These are phyloP conservation scores for Inga leiocalycina DNA, from an alignment of 306 rosid species.

Conservation along the genomic window DNA sequence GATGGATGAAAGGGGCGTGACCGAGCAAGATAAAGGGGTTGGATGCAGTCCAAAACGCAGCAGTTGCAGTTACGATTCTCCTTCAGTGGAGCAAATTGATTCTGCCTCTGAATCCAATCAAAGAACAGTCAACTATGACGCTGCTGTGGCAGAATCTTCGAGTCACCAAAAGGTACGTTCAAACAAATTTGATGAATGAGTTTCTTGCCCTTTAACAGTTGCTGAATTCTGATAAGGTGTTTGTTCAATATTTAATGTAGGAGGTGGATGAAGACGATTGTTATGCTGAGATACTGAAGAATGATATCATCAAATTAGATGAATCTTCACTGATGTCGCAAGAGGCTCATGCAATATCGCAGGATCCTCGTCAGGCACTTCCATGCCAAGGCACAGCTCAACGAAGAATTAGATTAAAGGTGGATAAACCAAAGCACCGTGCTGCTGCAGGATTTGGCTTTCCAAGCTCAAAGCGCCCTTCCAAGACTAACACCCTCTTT, in stretches of 20 bases:
- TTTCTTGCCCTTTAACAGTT: background rate
- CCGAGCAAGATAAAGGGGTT: constrained; percentile 58
- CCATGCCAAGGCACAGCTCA: constrained; percentile 70
- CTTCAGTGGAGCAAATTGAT: constrained; percentile 71
- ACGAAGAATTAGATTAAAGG: constrained; percentile 56
- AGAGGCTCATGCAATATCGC: constrained; percentile 38
- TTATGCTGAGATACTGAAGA: constrained; percentile 77
- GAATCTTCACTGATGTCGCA: constrained; percentile 44
- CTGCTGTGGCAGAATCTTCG: constrained; percentile 45
- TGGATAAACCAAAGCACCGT: constrained; percentile 30
- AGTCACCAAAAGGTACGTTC: constrained; percentile 46
- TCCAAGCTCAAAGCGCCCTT: constrained; percentile 36
- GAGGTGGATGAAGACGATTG: constrained; percentile 70
- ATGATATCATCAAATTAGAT: constrained; percentile 79
- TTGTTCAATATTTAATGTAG: constrained; percentile 32
- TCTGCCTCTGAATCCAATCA: constrained; percentile 61
- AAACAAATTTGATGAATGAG: background rate
- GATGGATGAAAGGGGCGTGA: constrained; percentile 8
- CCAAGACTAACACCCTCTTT: constrained; percentile 21
- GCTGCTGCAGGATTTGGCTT: background rate
- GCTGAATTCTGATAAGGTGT: background rate
- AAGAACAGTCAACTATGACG: constrained; percentile 42
- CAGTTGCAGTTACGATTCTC: constrained; percentile 66
- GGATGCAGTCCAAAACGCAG: constrained; percentile 53
- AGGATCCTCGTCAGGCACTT: constrained; percentile 26